A percentile compares a stretch with the other conserved stretches of the same genome.
These are phyloP conservation scores for Gonapodya prolifera DNA, from an alignment of 192 early-diverging fungal genomes.

Conservation along the genomic window DNA sequence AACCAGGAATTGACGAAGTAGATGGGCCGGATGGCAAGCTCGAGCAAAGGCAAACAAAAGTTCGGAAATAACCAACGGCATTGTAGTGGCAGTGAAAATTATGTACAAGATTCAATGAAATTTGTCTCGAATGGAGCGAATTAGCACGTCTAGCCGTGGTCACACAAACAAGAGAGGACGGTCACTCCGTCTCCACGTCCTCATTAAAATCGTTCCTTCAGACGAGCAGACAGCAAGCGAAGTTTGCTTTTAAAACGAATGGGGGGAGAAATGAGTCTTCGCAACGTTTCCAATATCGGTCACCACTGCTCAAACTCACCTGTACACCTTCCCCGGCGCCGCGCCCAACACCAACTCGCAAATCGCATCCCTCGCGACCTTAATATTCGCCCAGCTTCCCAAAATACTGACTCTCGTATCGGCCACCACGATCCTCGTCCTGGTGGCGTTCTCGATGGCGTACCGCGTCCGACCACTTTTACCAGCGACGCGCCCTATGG, in stretches of 20 bases:
- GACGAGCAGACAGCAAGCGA: conserved; percentile 71
- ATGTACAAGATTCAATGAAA: no score
- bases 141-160: no score
- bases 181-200: no score
- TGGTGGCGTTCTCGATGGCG: conserved; percentile 93
- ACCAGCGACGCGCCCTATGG: conserved; percentile 96
- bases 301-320: no score
- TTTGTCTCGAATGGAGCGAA: no score
- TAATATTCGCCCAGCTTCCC: conserved; percentile 93
- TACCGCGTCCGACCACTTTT: conserved; percentile 95
- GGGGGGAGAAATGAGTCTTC: neutral
- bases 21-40: no score
- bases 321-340: conserved; percentile 92
- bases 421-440: conserved; percentile 91
- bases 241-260: conserved; percentile 40
- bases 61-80: no score
- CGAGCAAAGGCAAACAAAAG: no score
- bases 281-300: neutral
- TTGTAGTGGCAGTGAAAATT: no score
- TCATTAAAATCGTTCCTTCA: conserved; percentile 95
- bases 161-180: no score
- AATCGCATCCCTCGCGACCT: conserved; percentile 86
- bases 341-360: conserved; percentile 82
- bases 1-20: no score
- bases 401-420: conserved; percentile 95